phyloP scores from a whole-genome alignment of 2,329 filamentous ascomycete genomes.

The Phaeophleospora eucalypticola region DNA sequence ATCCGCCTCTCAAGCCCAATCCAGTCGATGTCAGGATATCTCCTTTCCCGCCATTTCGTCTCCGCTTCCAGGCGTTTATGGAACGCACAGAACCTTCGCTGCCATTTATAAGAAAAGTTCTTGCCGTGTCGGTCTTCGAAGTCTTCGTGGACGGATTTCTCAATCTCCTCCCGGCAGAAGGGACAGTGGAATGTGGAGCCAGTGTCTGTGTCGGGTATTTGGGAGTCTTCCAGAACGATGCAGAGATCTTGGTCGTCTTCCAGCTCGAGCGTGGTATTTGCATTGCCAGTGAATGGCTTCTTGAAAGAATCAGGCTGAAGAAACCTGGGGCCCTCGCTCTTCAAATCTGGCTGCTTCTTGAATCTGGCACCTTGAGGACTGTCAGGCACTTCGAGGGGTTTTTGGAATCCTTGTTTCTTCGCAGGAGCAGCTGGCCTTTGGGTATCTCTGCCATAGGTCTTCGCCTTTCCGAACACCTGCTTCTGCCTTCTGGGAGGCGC shows the following conservation, averaged over 20 bases:
- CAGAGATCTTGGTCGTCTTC: too few species aligned
- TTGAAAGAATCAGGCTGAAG: too few species aligned
- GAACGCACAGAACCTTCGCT: conserved; percentile 32
- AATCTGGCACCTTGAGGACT: not conserved
- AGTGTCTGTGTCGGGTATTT: too few species aligned
- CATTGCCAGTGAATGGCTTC: too few species aligned
- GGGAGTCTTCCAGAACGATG: too few species aligned
- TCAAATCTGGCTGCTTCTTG: too few species aligned
- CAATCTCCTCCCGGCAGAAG: conserved; percentile 24
- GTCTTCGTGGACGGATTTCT: conserved; percentile 24
- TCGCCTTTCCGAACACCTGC: too few species aligned
- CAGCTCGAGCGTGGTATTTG: too few species aligned
- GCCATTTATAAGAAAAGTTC: conserved; percentile 29
- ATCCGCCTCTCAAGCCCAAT: conserved; percentile 23
- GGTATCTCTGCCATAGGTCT: not conserved
- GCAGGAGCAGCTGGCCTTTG: not conserved
- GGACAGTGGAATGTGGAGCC: conserved; percentile 17
- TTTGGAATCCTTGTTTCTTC: not conserved
- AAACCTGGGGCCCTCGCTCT: too few species aligned
- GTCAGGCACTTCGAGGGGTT: not conserved
- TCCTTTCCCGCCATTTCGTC: conserved; percentile 26
- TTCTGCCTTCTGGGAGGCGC: too few species aligned
- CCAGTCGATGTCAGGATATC: conserved; percentile 36
- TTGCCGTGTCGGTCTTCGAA: conserved; percentile 27
- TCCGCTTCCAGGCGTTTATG: conserved; percentile 29